These are phyloP conservation scores for Polyplosphaeria fusca DNA, from an alignment of 495 filamentous ascomycete species.

Conservation along the genomic window DNA sequence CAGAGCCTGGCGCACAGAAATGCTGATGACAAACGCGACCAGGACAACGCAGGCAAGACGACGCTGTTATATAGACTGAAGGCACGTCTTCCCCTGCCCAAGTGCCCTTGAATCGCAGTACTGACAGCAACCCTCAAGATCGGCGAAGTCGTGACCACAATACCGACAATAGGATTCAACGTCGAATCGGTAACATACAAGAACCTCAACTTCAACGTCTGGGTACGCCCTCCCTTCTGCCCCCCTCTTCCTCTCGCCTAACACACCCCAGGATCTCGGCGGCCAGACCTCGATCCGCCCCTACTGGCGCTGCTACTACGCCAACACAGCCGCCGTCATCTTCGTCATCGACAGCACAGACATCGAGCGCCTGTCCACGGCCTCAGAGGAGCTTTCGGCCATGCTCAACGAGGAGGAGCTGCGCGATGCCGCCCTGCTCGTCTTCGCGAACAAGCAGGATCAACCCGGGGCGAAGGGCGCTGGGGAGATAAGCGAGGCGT, in stretches of 20 bases:
- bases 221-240: slow-evolving; percentile 55
- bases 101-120: slow-evolving; percentile 48
- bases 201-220: slow-evolving; percentile 97
- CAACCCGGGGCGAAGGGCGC: slow-evolving; percentile 96
- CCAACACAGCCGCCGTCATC: slow-evolving; percentile 97
- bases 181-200: slow-evolving; percentile 97
- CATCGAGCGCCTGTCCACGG: slow-evolving; percentile 88
- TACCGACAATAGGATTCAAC: slow-evolving; percentile 98
- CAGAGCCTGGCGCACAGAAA: not conserved
- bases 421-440: slow-evolving; percentile 83
- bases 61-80: slow-evolving; percentile 90
- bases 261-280: slow-evolving; percentile 68
- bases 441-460: slow-evolving; percentile 99
- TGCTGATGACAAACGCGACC: slow-evolving; percentile 27
- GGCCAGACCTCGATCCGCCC: slow-evolving; percentile 96
- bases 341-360: slow-evolving; percentile 98
- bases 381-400: slow-evolving; percentile 84
- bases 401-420: slow-evolving; percentile 98
- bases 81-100: too few species aligned
- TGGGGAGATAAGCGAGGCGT: slow-evolving; percentile 90
- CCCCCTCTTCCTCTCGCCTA: slow-evolving; percentile 1
- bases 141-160: slow-evolving; percentile 96
- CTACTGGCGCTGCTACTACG: slow-evolving; percentile 99
- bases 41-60: slow-evolving; percentile 99
- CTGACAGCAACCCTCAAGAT: slow-evolving; percentile 62